These are phyloP conservation scores for Pezicula rhizophila DNA, from an alignment of 2,329 filamentous ascomycete species.

Conservation along the genomic window DNA sequence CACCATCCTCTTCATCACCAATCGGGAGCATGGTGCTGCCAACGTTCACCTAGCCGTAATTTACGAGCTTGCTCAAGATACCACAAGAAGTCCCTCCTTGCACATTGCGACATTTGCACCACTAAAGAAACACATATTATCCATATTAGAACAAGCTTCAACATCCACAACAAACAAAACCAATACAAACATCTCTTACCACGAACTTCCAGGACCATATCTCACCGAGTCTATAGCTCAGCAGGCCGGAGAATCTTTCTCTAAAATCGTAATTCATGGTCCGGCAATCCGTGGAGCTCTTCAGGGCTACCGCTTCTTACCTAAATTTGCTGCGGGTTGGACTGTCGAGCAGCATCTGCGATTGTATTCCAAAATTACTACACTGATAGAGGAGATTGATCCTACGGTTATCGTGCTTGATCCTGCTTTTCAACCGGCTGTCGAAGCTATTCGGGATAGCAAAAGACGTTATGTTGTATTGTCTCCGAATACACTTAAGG, in stretches of 20 bases:
- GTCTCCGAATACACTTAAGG: constrained; percentile 35
- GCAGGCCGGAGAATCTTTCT: background rate
- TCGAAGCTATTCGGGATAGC: constrained; percentile 34
- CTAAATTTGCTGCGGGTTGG: constrained; percentile 23
- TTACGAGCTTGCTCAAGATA: constrained; percentile 27
- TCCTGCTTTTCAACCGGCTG: constrained; percentile 33
- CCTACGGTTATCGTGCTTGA: constrained; percentile 37
- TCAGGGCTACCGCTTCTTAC: constrained; percentile 16
- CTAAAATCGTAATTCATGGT: background rate
- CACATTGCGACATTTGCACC: constrained; percentile 36
- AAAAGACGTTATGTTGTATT: constrained; percentile 26
- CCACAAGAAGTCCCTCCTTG: constrained; percentile 27
- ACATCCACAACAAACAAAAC: background rate
- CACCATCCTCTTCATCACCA: constrained; percentile 35
- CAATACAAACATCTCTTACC: background rate
- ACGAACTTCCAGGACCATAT: background rate
- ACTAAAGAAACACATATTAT: constrained; percentile 25
- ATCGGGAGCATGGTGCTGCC: constrained; percentile 37
- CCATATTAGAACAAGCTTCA: constrained; percentile 9
- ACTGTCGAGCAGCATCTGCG: constrained; percentile 31
- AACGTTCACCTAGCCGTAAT: constrained; percentile 37
- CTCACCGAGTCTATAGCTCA: background rate
- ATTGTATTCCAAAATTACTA: constrained; percentile 30
- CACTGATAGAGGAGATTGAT: constrained; percentile 30
- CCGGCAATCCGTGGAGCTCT: constrained; percentile 9